Percentiles rank a stretch among this genome's conserved stretches.
phyloP scores from a whole-genome alignment of 768 basidiomycete genomes.

The Suillus tomentosus region DNA sequence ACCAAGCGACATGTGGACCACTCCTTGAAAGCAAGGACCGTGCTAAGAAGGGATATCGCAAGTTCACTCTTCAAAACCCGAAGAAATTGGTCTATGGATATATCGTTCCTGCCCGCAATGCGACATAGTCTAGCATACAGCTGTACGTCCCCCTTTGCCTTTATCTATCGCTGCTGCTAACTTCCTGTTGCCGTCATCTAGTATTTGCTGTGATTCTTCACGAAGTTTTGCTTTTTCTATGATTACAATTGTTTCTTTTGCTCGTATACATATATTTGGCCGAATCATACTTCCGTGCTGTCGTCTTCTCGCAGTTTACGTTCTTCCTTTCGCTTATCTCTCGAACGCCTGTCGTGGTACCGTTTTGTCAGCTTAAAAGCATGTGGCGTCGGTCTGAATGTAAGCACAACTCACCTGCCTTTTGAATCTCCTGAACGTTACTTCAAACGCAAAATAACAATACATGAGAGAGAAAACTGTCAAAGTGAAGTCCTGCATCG shows the following conservation, averaged over 20 bases:
- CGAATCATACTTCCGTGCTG: constrained; percentile 65
- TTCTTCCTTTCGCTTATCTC: constrained; percentile 85
- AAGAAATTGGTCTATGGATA: too few species aligned
- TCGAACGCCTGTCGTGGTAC: constrained; percentile 64
- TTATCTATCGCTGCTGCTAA: too few species aligned
- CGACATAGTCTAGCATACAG: too few species aligned
- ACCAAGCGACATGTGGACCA: too few species aligned
- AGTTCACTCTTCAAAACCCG: too few species aligned
- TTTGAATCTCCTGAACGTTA: constrained; percentile 12
- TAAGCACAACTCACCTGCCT: constrained; percentile 35
- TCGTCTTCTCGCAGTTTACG: constrained; percentile 92
- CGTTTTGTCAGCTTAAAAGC: constrained; percentile 88
- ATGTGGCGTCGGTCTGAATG: constrained; percentile 89
- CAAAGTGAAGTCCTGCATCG: background rate
- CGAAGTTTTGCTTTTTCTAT: constrained; percentile 39
- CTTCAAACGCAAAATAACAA: background rate
- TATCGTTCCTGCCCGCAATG: too few species aligned
- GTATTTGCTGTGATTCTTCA: constrained; percentile 56
- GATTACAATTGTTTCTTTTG: too few species aligned
- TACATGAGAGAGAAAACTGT: background rate
- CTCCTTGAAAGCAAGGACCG: too few species aligned
- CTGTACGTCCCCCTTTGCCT: too few species aligned
- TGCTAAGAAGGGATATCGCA: too few species aligned
- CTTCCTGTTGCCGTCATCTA: too few species aligned
- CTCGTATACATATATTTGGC: too few species aligned